Conservation (phyloP, 306 rosid species). For the Boehmeria nivea region DNA sequence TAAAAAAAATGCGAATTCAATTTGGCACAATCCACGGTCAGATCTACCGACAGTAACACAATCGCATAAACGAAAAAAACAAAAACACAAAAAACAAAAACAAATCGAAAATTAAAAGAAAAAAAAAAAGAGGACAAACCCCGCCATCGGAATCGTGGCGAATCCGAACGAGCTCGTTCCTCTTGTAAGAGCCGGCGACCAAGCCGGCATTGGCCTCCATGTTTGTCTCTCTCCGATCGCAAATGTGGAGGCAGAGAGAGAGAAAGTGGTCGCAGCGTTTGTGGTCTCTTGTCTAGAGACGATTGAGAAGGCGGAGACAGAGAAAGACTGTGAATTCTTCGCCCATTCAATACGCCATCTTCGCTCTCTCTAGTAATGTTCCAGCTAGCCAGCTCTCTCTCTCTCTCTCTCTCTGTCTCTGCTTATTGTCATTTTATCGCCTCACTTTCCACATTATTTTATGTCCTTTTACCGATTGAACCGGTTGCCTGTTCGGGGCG, state of each 20-base stretch:
- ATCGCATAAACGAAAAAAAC: not conserved
- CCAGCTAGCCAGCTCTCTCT: constrained; percentile 6
- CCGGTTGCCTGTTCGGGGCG: constrained; percentile 23
- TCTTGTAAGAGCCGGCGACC: constrained; percentile 93
- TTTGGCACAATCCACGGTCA: not conserved
- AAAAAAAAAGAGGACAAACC: constrained; percentile 39
- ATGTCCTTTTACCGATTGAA: constrained; percentile 28
- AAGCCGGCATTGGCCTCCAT: constrained; percentile 90
- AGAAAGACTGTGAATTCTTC: constrained; percentile 22
- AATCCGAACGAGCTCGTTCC: constrained; percentile 94
- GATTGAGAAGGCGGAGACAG: not conserved
- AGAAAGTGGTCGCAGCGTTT: constrained; percentile 2
- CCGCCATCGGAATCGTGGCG: constrained; percentile 87
- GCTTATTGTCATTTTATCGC: constrained; percentile 5
- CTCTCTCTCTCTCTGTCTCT: constrained; percentile 12
- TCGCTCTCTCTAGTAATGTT: constrained; percentile 9
- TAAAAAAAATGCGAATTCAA: not conserved
- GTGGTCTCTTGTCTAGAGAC: constrained; percentile 3
- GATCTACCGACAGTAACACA: constrained; percentile 23
- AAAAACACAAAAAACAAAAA: not conserved
- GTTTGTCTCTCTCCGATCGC: constrained; percentile 13
- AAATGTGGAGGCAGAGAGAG: constrained; percentile 3
- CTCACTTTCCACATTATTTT: constrained; percentile 7
- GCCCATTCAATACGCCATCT: constrained; percentile 58
- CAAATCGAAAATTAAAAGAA: too few species aligned